These are phyloP conservation scores for Penicillium brevicompactum DNA, from an alignment of 2,329 filamentous ascomycete species.

Conservation along the genomic window DNA sequence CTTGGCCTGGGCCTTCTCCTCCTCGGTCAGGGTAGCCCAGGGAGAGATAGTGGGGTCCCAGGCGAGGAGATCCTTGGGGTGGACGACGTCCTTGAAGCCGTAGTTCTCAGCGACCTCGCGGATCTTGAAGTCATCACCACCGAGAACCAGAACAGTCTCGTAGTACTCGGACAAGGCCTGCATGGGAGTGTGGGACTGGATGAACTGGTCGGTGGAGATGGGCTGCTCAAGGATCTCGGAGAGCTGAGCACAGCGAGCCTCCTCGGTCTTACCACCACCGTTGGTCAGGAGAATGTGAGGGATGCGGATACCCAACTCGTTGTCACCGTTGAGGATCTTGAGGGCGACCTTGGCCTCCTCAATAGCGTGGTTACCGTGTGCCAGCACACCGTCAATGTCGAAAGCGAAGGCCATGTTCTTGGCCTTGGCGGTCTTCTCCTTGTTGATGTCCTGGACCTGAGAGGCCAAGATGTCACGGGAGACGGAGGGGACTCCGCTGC, in stretches of 20 bases:
- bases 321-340: slow-evolving; percentile 73
- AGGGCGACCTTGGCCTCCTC: slow-evolving; percentile 67
- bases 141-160: slow-evolving; percentile 72
- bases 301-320: slow-evolving; percentile 78
- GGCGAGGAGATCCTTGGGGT: slow-evolving; percentile 73
- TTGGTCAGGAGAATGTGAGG: slow-evolving; percentile 75
- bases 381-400: slow-evolving; percentile 68
- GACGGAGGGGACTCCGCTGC: slow-evolving; percentile 49
- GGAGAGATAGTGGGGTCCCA: slow-evolving; percentile 70
- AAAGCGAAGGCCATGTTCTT: slow-evolving; percentile 85
- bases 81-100: slow-evolving; percentile 72
- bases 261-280: slow-evolving; percentile 71
- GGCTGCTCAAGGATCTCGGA: slow-evolving; percentile 66
- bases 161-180: slow-evolving; percentile 75
- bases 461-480: slow-evolving; percentile 68
- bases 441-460: slow-evolving; percentile 68
- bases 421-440: slow-evolving; percentile 66
- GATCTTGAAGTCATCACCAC: slow-evolving; percentile 74
- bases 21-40: slow-evolving; percentile 67
- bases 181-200: slow-evolving; percentile 78
- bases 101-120: slow-evolving; percentile 73
- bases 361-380: slow-evolving; percentile 71
- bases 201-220: slow-evolving; percentile 72
- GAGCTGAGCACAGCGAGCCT: slow-evolving; percentile 66
- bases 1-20: slow-evolving; percentile 67